Evolutionary conservation across 1,284 basidiomycete species (phyloP).

Genomic region (Fomitopsis betulina): DNA sequence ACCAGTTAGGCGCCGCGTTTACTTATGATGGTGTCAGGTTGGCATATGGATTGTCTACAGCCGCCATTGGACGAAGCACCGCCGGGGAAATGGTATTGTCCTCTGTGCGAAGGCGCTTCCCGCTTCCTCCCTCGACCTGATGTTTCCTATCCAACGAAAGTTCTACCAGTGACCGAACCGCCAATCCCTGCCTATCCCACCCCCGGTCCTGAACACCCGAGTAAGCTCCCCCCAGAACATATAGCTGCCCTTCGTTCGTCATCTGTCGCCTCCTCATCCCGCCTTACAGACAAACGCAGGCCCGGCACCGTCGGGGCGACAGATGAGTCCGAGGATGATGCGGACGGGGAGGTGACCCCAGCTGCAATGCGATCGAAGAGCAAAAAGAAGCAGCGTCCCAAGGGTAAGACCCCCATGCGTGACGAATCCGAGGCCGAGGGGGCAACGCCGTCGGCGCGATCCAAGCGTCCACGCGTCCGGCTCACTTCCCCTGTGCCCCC

Average conservation of each 20-base stretch:
- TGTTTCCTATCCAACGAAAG: slow-evolving; percentile 4
- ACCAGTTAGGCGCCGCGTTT: not conserved
- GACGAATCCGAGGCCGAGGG: slow-evolving; percentile 18
- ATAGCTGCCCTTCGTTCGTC: slow-evolving; percentile 24
- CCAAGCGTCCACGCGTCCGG: slow-evolving; percentile 38
- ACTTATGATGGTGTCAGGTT: slow-evolving; percentile 45
- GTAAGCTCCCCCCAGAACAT: slow-evolving; percentile 8
- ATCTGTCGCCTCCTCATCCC: slow-evolving; percentile 52
- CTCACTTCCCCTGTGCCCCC: slow-evolving; percentile 31
- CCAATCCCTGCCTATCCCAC: not conserved
- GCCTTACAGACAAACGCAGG: slow-evolving; percentile 14
- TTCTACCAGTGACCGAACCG: slow-evolving; percentile 5
- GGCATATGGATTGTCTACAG: slow-evolving; percentile 86
- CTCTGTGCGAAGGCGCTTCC: slow-evolving; percentile 40
- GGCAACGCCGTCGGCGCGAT: slow-evolving; percentile 24
- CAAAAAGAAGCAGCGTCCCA: slow-evolving; percentile 22
- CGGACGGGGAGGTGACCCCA: slow-evolving; percentile 24
- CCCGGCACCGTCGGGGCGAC: slow-evolving; percentile 13
- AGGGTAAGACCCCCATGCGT: slow-evolving; percentile 18
- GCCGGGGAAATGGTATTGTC: slow-evolving; percentile 75
- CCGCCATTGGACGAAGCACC: slow-evolving; percentile 73
- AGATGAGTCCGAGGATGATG: slow-evolving; percentile 23
- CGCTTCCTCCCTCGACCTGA: slow-evolving; percentile 10
- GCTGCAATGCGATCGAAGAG: slow-evolving; percentile 18
- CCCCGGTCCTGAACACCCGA: not conserved